Evolutionary conservation across 2,329 filamentous ascomycete species (phyloP), one percentile per base, ranked within the genome.

Genomic region (Metarhizium humberi): DNA sequence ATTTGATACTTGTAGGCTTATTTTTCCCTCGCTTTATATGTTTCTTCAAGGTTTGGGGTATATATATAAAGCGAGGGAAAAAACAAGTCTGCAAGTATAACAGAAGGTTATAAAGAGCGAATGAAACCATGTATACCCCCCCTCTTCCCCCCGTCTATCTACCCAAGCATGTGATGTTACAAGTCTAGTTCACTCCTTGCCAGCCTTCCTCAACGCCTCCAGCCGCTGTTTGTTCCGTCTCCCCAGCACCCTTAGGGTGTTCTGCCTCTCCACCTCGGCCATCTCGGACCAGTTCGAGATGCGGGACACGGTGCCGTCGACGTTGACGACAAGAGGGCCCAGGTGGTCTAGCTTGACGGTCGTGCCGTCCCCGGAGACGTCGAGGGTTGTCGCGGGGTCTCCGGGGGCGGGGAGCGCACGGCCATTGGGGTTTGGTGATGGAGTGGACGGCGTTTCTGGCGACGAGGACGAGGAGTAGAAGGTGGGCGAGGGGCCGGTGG

Each of bases 241-340:
- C 10, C 82, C 81, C 61, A 92, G 65, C 50, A 90, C 71, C 49
- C 83, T 75, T 66, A 90, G 60, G 42, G 87, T 88, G 63, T 83
- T 87, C 66, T 80, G 71, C 66, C 75, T 77, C 75, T 91, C 87
- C 6, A 82, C 76, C 30, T 82, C 81, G 2, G 80, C 79, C 87
- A 91, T 90, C 60, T 84, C 73, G 8, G 73, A 75, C 87, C 87
- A 92, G 68, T 92, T 91, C 40, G 78, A 71, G 62, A 92, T 87
- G 38, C 87, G 78, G 55, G 83, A 84, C 61, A 90, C 69, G 8
- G 84, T 84, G 20, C 88, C 88, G 68, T 92, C 85, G 58, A 76
- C 73, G 67, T 90, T 87, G 54, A 91, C 83, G 1, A 92, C 86
- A 62, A 91, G 75, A 2, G 88, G 88, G 0, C 88, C 87, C 29